Base-by-base conservation (phyloP, 345 rosid genomes). In the Hirschfeldia incana region DNA sequence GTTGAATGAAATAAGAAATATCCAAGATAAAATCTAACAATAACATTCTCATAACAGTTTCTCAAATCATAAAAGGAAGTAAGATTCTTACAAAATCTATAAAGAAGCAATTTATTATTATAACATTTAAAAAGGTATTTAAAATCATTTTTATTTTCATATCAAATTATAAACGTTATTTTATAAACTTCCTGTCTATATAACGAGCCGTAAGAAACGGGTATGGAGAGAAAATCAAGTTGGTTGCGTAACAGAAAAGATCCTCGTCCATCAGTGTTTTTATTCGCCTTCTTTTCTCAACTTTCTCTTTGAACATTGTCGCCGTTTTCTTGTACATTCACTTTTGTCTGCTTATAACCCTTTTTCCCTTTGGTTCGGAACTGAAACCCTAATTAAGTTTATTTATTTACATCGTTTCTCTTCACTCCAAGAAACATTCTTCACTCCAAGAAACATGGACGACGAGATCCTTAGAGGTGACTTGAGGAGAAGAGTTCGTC, bases 321-420 rank as follows among this genome's bases (percentile, higher is more conserved):
- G 80, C 62, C 62, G 53, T 76, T 69, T 69, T 69, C 51, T 49
- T 49, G 0, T 49, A 5, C 57, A n/a, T 49, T 49, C 57, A 49
- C 57, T n/a, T 49, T 65, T 74, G 73, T 76, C 68, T 68, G 27
- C 3, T 74, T 64, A 21, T 21, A 2, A 32, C 63, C n/a, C 21
- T 21, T 26, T 53, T 53, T 69, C 46, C 75, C 11, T 33, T 8
- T 21, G 33, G 27, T 27, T 57, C 29, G 30, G 62, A 64, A 64
- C 64, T 28, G 10, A 34, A 65, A 65, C 71, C 71, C 70, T 65
- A 53, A 51, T 7, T 72, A 49, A 49, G 29, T 59, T 33, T 37
- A 17, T 12, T 67, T 53, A 10, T 32, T 66, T 21, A 53, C 33
- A 65, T 67, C 58, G 28, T 42, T 76, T 67, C 55, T 17, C 13